Evolutionary conservation across 495 filamentous ascomycete genomes (phyloP).

Genomic region (Hamigera avellanea): DNA sequence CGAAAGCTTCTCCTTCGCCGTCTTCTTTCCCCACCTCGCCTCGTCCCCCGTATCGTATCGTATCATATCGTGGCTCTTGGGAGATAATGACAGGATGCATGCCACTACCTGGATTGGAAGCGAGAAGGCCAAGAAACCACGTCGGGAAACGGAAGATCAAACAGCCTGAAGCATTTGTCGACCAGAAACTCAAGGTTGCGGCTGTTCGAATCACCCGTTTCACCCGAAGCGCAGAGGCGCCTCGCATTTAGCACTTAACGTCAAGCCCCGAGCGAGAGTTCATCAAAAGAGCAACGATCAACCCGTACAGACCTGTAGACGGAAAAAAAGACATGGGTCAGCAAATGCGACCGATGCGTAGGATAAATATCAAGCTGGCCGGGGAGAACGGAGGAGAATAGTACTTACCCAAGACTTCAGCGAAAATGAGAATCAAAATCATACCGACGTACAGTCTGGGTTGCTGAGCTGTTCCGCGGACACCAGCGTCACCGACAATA

Average conservation of each 20-base stretch:
- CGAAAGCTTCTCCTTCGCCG: too few species aligned
- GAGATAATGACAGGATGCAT: not conserved
- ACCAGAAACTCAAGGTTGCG: too few species aligned
- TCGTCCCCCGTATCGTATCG: not conserved
- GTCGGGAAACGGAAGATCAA: not conserved
- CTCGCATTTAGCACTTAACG: too few species aligned
- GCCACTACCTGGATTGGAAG: too few species aligned
- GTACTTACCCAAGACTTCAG: constrained; percentile 93
- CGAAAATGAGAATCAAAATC: constrained; percentile 99
- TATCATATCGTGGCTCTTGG: not conserved
- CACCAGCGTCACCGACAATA: constrained; percentile 98
- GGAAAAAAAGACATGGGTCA: not conserved
- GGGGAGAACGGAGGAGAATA: too few species aligned
- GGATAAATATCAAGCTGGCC: not conserved
- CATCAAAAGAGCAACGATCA: constrained; percentile 98
- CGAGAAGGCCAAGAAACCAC: too few species aligned
- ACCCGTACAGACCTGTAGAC: constrained; percentile 78
- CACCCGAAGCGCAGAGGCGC: constrained; percentile 4
- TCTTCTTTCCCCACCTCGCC: not conserved
- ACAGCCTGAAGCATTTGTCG: not conserved
- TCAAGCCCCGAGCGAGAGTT: constrained; percentile 51
- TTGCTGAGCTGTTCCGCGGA: constrained; percentile 95
- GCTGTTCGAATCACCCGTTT: too few species aligned
- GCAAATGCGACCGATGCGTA: not conserved
- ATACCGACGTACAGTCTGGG: constrained; percentile 97